Evolutionary conservation across 1,284 basidiomycete species (phyloP).

Genomic region (Ustilago sp.): DNA sequence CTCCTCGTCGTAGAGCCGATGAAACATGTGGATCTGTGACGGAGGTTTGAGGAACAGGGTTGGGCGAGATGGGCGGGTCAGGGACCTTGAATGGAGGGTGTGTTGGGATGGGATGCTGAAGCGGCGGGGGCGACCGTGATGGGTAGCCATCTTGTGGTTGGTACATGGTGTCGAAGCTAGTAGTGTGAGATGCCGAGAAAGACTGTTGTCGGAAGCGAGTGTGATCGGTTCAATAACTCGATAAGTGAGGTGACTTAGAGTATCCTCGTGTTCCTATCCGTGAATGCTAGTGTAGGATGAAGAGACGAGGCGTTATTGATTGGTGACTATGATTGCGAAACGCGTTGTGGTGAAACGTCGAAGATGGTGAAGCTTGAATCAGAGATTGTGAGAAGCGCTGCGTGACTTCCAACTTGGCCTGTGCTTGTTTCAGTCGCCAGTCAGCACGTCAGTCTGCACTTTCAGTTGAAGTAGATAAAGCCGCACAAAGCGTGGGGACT

Average conservation of each 20-base stretch:
- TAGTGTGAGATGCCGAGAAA: not conserved
- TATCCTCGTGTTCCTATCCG: not conserved
- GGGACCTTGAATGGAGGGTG: conserved; percentile 64
- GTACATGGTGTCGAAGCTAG: conserved; percentile 35
- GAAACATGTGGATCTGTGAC: conserved; percentile 48
- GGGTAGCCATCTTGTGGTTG: conserved; percentile 45
- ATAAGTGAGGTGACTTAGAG: not conserved
- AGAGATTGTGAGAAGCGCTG: not conserved
- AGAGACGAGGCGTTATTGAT: not conserved
- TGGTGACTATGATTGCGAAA: not conserved
- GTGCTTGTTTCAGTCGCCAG: conserved; percentile 21
- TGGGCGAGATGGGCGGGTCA: conserved; percentile 58
- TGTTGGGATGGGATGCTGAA: conserved; percentile 68
- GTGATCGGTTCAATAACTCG: not conserved
- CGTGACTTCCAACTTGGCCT: conserved; percentile 10
- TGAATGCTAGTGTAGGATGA: not conserved
- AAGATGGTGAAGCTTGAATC: not conserved
- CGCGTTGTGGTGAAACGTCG: not conserved
- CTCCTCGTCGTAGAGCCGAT: conserved; percentile 31
- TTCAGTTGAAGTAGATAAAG: no score
- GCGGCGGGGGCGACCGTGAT: conserved; percentile 60
- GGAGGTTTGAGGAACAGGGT: conserved; percentile 30
- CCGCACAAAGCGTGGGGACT: no score
- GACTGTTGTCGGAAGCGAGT: not conserved
- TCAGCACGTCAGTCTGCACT: conserved; percentile 8